Evolutionary conservation across 2,329 filamentous ascomycete species (phyloP), one percentile per base, ranked within the genome.

Genomic region (Thelonectria olida): DNA sequence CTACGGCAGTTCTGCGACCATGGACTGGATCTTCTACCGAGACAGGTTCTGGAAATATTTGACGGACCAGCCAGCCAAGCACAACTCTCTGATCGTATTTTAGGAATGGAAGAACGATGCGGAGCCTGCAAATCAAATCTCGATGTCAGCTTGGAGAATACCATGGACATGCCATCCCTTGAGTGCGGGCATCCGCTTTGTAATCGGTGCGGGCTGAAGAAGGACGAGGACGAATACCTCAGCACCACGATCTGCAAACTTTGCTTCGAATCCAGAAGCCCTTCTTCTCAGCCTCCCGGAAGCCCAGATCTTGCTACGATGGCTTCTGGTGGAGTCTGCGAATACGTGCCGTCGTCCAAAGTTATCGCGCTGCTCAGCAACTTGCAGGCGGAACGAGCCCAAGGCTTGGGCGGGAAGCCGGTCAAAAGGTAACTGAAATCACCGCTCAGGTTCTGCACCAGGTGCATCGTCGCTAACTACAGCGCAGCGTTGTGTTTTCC

Each of bases 401-500:
- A 6, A 39, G n/a, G 8, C 8, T 39, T 15, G 6, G 36, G 36
- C 15, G n/a, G 36, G 6, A 39, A n/a, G 15, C 36, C 36, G 6
- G n/a, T 39, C 36, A 39, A 39, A 15, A 39, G 36, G 36, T 39
- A 39, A 17, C n/a, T n/a, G n/a, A n/a, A n/a, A n/a, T n/a, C n/a
- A n/a, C n/a, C n/a, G n/a, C n/a, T n/a, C n/a, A 39, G 15, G 6
- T 39, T 15, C 22, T 36, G 36, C 22, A 53, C 20, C 15, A 27
- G 58, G 19, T 34, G 49, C 28, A 39, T n/a, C n/a, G 15, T 15
- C 36, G n/a, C n/a, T 67, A 54, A 65, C 34, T 42, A 27, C 58
- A 51, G 27, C 27, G 45, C 12, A 39, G 36, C 17, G 67, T 75
- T 4, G 54, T 75, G 3, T 75, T 75, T 55, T 70, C 56, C 27